These are phyloP conservation scores for Aulographum hederae DNA, from an alignment of 2,329 filamentous ascomycete genomes.

Conservation along the genomic window DNA sequence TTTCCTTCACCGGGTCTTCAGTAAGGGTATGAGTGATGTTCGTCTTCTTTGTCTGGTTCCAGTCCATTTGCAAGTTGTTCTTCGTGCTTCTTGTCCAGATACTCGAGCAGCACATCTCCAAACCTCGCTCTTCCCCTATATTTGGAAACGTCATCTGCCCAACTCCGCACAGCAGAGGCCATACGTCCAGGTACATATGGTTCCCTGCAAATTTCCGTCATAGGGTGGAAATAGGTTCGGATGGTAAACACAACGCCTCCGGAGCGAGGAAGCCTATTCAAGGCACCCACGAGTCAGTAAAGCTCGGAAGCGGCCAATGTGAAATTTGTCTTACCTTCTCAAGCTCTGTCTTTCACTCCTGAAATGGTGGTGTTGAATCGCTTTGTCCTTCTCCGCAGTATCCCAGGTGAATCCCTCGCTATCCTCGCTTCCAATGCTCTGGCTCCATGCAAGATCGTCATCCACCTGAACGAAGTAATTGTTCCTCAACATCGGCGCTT, in stretches of 20 bases:
- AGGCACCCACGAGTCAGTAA: not conserved
- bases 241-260: constrained; percentile 51
- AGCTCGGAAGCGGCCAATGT: not conserved
- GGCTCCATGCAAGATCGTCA: constrained; percentile 56
- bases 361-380: constrained; percentile 58
- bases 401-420: constrained; percentile 40
- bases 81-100: constrained; percentile 53
- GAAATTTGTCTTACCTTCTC: constrained; percentile 24
- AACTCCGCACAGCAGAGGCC: constrained; percentile 62
- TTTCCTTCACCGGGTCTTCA: constrained; percentile 7
- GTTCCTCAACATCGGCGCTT: constrained; percentile 49
- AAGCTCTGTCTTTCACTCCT: constrained; percentile 58
- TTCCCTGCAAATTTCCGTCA: constrained; percentile 50
- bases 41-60: constrained; percentile 41
- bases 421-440: constrained; percentile 60
- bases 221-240: constrained; percentile 58
- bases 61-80: constrained; percentile 54
- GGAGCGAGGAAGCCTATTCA: constrained; percentile 20
- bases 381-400: constrained; percentile 55
- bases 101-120: constrained; percentile 54
- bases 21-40: constrained; percentile 43
- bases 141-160: constrained; percentile 56
- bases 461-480: constrained; percentile 87
- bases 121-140: constrained; percentile 71
- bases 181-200: constrained; percentile 61